These are phyloP conservation scores for Aspergillus persii DNA, from an alignment of 2,329 filamentous ascomycete species.

Conservation along the genomic window DNA sequence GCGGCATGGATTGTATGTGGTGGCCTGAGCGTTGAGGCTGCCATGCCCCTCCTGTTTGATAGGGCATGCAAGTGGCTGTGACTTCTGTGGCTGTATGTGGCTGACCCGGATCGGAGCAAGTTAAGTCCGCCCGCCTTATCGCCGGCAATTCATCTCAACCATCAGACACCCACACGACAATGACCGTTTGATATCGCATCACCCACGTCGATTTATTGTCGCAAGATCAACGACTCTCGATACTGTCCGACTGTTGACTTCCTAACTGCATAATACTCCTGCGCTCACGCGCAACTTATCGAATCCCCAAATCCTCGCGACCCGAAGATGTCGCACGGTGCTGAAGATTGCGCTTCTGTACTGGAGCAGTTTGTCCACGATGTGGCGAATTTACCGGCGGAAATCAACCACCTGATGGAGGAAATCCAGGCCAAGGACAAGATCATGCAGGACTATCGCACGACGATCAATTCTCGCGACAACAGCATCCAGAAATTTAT, in stretches of 20 bases:
- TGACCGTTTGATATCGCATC: neutral
- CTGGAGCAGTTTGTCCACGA: slow-evolving; percentile 66
- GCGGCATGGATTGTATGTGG: neutral
- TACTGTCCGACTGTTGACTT: neutral
- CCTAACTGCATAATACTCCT: neutral
- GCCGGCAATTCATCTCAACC: neutral
- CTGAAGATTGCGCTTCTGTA: slow-evolving; percentile 62
- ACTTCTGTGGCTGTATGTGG: neutral
- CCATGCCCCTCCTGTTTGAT: neutral
- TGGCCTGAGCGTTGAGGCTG: neutral
- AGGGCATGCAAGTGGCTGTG: neutral
- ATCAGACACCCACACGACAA: neutral
- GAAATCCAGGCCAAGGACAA: slow-evolving; percentile 66
- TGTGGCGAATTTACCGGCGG: slow-evolving; percentile 60
- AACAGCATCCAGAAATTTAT: slow-evolving; percentile 64
- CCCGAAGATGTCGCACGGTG: slow-evolving; percentile 44
- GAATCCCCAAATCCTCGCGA: neutral
- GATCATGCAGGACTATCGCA: slow-evolving; percentile 56
- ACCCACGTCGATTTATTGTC: no score
- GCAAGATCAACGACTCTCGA: neutral
- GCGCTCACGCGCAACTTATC: neutral
- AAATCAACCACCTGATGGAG: slow-evolving; percentile 65
- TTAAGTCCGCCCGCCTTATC: neutral
- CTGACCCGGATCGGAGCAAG: neutral
- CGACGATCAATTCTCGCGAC: slow-evolving; percentile 59